These are phyloP conservation scores for Helicocarpus griseus DNA, from an alignment of 2,329 filamentous ascomycete genomes.

Conservation along the genomic window DNA sequence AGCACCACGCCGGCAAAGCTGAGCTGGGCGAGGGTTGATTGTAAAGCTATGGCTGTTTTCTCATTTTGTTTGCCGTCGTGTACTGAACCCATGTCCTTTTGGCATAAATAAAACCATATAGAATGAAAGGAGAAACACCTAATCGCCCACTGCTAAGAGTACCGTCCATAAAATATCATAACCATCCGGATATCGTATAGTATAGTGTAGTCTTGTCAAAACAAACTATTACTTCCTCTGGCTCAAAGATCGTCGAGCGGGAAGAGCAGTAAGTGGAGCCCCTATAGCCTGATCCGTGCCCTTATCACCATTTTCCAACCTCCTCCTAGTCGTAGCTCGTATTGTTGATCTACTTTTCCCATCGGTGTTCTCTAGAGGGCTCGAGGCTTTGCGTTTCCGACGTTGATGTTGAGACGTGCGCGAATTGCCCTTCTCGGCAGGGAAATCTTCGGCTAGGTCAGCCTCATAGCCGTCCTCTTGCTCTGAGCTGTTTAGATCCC, in stretches of 20 bases:
- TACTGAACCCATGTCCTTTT: too few relatives aligned
- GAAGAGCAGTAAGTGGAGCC: not conserved
- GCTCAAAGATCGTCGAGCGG: not conserved
- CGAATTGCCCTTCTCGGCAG: not conserved
- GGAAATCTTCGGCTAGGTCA: not conserved
- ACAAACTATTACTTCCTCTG: not conserved
- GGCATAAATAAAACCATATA: too few relatives aligned
- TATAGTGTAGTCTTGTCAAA: not conserved
- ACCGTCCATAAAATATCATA: too few relatives aligned
- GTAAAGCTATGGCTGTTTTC: too few relatives aligned
- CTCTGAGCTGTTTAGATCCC: not conserved
- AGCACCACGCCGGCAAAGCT: too few relatives aligned
- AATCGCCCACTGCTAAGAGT: too few relatives aligned
- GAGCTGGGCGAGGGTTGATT: too few relatives aligned
- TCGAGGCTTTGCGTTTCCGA: slow-evolving; percentile 5
- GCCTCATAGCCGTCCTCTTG: not conserved
- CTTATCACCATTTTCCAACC: not conserved
- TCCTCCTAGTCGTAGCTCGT: not conserved
- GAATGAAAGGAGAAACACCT: too few relatives aligned
- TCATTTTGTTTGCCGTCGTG: too few relatives aligned
- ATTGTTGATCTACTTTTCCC: not conserved
- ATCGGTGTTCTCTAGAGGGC: not conserved
- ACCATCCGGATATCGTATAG: too few relatives aligned
- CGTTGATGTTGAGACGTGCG: not conserved
- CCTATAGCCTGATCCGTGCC: not conserved